Evolutionary conservation across 2,329 filamentous ascomycete species (phyloP).

Genomic region (Rachicladosporium sp.): DNA sequence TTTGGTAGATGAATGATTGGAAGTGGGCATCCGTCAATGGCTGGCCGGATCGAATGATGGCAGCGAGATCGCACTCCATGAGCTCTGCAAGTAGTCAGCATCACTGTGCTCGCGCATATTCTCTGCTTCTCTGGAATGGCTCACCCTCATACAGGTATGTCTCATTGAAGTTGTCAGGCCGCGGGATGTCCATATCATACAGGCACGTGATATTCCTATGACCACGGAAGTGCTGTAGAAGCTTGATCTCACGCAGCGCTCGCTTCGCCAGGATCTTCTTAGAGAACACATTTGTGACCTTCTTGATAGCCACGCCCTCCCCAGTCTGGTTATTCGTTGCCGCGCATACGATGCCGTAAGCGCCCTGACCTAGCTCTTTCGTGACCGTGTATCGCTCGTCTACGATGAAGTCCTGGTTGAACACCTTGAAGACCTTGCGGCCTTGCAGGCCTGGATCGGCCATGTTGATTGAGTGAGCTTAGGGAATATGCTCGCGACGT

Average conservation of each 20-base stretch:
- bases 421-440: conserved; percentile 96
- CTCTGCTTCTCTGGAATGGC: conserved; percentile 12
- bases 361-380: conserved; percentile 95
- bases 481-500: too few species aligned
- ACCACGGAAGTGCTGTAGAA: conserved; percentile 86
- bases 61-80: conserved; percentile 97
- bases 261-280: conserved; percentile 99
- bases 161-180: conserved; percentile 97
- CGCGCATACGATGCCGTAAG: conserved; percentile 96
- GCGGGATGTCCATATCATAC: conserved; percentile 98
- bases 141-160: conserved; percentile 95
- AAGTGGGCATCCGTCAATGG: conserved; percentile 97
- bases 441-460: conserved; percentile 44
- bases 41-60: conserved; percentile 94
- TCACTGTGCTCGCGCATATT: neutral
- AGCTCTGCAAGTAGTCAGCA: conserved; percentile 51
- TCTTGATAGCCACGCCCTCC: conserved; percentile 97
- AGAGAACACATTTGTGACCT: conserved; percentile 99
- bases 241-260: conserved; percentile 93
- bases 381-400: conserved; percentile 97
- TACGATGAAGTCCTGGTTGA: conserved; percentile 98
- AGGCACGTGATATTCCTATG: conserved; percentile 74
- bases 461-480: conserved; percentile 28
- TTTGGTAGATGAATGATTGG: conserved; percentile 99
- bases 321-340: conserved; percentile 82